phyloP scores from a whole-genome alignment of 192 early-diverging fungal species.

The Linderina pennispora region DNA sequence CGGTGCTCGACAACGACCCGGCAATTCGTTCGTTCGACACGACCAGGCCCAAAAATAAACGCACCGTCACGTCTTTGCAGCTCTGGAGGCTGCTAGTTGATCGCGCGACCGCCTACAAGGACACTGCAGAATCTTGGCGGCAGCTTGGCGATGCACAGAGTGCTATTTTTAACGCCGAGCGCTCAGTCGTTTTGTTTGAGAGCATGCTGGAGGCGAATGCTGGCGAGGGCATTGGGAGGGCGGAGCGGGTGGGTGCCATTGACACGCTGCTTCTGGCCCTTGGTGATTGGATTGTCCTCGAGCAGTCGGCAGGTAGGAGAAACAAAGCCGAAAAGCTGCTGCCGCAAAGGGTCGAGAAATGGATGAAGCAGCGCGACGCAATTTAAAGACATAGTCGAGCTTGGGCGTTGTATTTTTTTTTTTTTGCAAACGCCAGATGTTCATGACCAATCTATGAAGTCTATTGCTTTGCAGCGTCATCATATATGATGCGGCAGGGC shows the following conservation, averaged over 20 bases:
- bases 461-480: background rate
- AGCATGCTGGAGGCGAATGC: background rate
- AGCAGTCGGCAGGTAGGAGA: conserved; percentile 18
- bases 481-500: conserved; percentile 29
- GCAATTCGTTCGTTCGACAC: conserved; percentile 5
- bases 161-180: conserved; percentile 9
- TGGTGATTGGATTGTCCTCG: conserved; percentile 21
- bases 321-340: conserved; percentile 12
- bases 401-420: too few relatives aligned
- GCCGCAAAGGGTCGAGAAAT: conserved; percentile 6
- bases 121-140: conserved; percentile 8
- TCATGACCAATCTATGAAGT: too few relatives aligned
- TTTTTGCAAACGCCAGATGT: too few relatives aligned
- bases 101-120: conserved; percentile 4
- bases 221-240: background rate
- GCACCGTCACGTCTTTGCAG: background rate
- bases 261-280: conserved; percentile 1
- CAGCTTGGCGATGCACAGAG: conserved; percentile 11
- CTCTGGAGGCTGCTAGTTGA: conserved; percentile 1
- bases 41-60: background rate
- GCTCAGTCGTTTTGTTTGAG: conserved; percentile 12
- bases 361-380: too few relatives aligned
- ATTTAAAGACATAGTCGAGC: too few relatives aligned
- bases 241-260: background rate
- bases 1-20: conserved; percentile 6